These are phyloP conservation scores for Pyronema omphalodes DNA, from an alignment of 495 filamentous ascomycete species.

Conservation along the genomic window DNA sequence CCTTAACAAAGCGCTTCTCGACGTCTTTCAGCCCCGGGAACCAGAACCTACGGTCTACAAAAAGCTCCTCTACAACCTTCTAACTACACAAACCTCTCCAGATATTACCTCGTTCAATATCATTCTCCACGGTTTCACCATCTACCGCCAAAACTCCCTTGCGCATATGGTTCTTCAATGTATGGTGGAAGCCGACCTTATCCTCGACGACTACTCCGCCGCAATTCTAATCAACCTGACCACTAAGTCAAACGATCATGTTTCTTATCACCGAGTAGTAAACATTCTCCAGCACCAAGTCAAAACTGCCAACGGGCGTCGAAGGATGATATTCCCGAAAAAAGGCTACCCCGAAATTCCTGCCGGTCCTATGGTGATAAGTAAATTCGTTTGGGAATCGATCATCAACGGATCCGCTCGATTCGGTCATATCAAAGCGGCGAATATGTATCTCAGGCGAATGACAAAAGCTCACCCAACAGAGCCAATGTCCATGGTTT, in stretches of 20 bases:
- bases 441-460: conserved; percentile 8
- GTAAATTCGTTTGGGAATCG: conserved; percentile 8
- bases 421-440: conserved; percentile 12
- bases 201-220: conserved; percentile 17
- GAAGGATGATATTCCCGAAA: not conserved
- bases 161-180: conserved; percentile 31
- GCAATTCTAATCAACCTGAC: conserved; percentile 17
- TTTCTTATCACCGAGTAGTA: conserved; percentile 8
- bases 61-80: conserved; percentile 50
- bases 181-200: conserved; percentile 10
- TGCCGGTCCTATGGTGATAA: not conserved
- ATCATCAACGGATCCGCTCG: conserved; percentile 15
- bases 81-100: conserved; percentile 38
- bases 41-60: conserved; percentile 10
- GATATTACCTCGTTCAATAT: conserved; percentile 47
- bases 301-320: not conserved
- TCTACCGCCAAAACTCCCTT: conserved; percentile 32
- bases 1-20: conserved; percentile 15
- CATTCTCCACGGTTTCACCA: conserved; percentile 40
- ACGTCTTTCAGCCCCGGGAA: conserved; percentile 13
- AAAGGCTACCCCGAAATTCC: not conserved
- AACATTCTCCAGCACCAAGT: conserved; percentile 7
- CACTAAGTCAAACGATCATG: conserved; percentile 16
- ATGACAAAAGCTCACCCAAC: conserved; percentile 14
- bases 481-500: conserved; percentile 2